A percentile compares a stretch with the other conserved stretches of the same genome.
These are phyloP conservation scores for Fusarium chlamydosporum DNA, from an alignment of 2,329 filamentous ascomycete species.

Conservation along the genomic window DNA sequence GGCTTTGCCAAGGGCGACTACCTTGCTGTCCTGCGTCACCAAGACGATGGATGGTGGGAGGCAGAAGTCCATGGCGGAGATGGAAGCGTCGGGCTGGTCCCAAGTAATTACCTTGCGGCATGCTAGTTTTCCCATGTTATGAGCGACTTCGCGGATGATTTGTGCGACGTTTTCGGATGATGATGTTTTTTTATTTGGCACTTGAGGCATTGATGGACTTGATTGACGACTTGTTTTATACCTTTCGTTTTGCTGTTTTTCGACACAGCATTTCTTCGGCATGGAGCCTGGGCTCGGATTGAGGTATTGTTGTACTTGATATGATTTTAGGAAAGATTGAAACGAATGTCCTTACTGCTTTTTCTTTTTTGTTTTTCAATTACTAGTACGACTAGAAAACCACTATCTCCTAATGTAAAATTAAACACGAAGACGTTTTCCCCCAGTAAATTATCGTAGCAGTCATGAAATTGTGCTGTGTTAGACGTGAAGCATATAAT, in stretches of 20 bases:
- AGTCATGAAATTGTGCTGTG: neutral
- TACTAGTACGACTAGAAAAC: slow-evolving; percentile 25
- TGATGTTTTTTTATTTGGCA: slow-evolving; percentile 20
- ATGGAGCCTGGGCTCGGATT: slow-evolving; percentile 35
- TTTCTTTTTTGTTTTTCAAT: slow-evolving; percentile 8
- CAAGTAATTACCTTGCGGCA: slow-evolving; percentile 76
- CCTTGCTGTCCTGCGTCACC: slow-evolving; percentile 86
- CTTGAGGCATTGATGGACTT: slow-evolving; percentile 18
- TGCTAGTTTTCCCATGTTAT: slow-evolving; percentile 54
- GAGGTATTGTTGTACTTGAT: slow-evolving; percentile 22
- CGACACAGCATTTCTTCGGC: slow-evolving; percentile 21
- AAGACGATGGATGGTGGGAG: slow-evolving; percentile 99
- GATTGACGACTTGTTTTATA: slow-evolving; percentile 38
- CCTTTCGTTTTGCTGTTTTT: slow-evolving; percentile 37
- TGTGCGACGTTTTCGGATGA: slow-evolving; percentile 13
- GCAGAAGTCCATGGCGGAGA: slow-evolving; percentile 85
- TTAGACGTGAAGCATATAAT: neutral
- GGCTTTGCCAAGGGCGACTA: slow-evolving; percentile 94
- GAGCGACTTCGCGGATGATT: slow-evolving; percentile 24
- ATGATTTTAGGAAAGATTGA: slow-evolving; percentile 46
- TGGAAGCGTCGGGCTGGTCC: slow-evolving; percentile 72
- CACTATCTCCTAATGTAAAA: slow-evolving; percentile 11
- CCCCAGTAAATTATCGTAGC: neutral
- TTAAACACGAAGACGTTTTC: neutral
- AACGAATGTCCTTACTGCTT: slow-evolving; percentile 30